These are phyloP conservation scores for Sporothrix euskadiensis DNA, from an alignment of 2,329 filamentous ascomycete genomes.

Conservation along the genomic window DNA sequence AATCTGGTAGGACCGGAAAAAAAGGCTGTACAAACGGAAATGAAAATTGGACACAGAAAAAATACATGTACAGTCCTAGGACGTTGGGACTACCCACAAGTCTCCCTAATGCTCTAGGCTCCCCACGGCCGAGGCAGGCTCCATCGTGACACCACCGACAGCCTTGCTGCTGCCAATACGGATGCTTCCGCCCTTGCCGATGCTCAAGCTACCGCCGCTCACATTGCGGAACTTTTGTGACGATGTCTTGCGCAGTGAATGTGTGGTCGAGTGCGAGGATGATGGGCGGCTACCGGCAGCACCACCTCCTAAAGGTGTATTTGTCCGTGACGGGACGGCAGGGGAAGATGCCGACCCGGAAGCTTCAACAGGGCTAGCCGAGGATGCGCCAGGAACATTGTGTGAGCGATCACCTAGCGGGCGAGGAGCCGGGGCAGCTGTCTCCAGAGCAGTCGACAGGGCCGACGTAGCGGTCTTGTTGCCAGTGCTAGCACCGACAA, in stretches of 20 bases:
- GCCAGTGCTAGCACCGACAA: neutral
- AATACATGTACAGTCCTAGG: neutral
- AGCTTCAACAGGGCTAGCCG: neutral
- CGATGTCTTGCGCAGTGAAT: constrained; percentile 10
- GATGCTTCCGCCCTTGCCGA: constrained; percentile 35
- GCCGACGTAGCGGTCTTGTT: neutral
- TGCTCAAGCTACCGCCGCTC: constrained; percentile 38
- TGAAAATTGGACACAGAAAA: neutral
- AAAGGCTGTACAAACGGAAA: neutral
- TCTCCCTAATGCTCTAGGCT: neutral
- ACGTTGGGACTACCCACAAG: neutral
- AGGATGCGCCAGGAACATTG: neutral
- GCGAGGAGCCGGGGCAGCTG: neutral
- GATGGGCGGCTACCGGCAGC: neutral
- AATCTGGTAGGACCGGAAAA: neutral
- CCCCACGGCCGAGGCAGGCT: constrained; percentile 12
- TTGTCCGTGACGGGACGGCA: neutral
- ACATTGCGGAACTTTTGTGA: constrained; percentile 37
- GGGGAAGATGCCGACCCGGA: neutral
- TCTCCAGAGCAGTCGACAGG: neutral
- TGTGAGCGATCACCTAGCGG: neutral
- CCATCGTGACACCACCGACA: constrained; percentile 31
- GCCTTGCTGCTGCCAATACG: constrained; percentile 33
- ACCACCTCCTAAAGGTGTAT: neutral
- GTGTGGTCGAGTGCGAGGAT: neutral